Conservation (phyloP, 805 yeast genomes). For the Zygosaccharomyces pseudorouxii region DNA sequence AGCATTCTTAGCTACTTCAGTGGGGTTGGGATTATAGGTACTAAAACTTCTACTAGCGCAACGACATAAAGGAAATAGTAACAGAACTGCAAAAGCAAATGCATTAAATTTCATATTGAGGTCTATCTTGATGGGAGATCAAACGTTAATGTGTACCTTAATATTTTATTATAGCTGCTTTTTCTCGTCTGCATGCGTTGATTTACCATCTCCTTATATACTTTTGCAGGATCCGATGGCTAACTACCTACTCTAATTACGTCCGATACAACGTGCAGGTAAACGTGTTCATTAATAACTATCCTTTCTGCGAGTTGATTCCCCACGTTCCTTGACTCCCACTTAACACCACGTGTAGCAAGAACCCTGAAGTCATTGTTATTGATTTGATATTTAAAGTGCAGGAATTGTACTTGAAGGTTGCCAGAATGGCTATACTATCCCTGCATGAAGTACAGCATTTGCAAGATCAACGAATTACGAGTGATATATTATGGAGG, state of each 20-base stretch:
- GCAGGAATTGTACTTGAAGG: neutral
- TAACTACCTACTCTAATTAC: neutral
- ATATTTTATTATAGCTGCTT: neutral
- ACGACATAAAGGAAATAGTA: constrained; percentile 20
- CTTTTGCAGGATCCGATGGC: neutral
- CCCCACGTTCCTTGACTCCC: neutral
- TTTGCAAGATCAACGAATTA: neutral
- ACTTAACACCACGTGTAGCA: neutral
- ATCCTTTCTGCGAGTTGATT: neutral
- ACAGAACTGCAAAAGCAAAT: constrained; percentile 3
- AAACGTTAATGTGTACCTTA: neutral
- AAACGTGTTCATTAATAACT: neutral
- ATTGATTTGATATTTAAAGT: neutral
- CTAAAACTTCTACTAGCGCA: constrained; percentile 29
- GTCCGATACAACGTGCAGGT: neutral
- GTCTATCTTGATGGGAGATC: neutral
- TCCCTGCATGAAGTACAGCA: neutral
- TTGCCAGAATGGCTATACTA: no score
- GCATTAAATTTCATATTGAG: neutral
- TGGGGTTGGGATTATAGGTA: constrained; percentile 32
- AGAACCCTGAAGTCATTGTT: neutral
- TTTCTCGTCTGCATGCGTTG: neutral
- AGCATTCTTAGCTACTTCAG: constrained; percentile 35
- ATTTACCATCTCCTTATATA: neutral
- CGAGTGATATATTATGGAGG: neutral